Conservation (phyloP, 2,329 filamentous ascomycete genomes). For the Venturia effusa region DNA sequence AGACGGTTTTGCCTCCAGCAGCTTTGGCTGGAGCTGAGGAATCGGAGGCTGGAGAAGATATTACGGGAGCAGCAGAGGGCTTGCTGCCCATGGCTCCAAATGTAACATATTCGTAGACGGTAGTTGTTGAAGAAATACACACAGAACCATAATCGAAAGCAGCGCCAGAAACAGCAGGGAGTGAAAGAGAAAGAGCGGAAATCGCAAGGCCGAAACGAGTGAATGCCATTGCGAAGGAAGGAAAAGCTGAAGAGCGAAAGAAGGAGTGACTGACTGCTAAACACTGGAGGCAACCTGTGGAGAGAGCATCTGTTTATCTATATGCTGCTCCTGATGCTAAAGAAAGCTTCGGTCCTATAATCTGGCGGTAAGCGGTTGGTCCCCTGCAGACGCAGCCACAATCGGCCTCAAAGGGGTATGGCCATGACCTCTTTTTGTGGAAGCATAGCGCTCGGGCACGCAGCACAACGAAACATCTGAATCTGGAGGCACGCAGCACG, state of each 20-base stretch:
- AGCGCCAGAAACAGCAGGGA: constrained; percentile 1
- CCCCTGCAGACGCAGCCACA: not conserved
- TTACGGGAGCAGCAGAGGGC: not conserved
- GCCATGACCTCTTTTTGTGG: not conserved
- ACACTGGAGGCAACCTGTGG: not conserved
- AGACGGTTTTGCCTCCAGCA: not conserved
- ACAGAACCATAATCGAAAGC: constrained; percentile 1
- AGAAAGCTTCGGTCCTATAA: not conserved
- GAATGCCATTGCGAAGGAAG: constrained; percentile 1
- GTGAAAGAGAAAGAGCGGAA: constrained; percentile 4
- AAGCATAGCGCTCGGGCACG: not conserved
- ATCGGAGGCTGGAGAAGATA: not conserved
- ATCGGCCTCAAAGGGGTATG: not conserved
- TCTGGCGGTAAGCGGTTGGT: not conserved
- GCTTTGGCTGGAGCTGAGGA: constrained; percentile 1
- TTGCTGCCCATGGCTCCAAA: not conserved
- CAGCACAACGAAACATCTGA: not conserved
- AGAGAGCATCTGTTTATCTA: not conserved
- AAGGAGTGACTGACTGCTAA: not conserved
- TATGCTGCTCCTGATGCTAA: not conserved
- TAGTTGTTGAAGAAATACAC: constrained; percentile 8
- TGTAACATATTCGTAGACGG: constrained; percentile 8
- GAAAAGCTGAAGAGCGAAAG: constrained; percentile 4
- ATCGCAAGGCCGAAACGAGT: constrained; percentile 6
- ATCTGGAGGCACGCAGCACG: too few species aligned